Conservation (phyloP, 805 yeast species). For the Candida railenensis region DNA sequence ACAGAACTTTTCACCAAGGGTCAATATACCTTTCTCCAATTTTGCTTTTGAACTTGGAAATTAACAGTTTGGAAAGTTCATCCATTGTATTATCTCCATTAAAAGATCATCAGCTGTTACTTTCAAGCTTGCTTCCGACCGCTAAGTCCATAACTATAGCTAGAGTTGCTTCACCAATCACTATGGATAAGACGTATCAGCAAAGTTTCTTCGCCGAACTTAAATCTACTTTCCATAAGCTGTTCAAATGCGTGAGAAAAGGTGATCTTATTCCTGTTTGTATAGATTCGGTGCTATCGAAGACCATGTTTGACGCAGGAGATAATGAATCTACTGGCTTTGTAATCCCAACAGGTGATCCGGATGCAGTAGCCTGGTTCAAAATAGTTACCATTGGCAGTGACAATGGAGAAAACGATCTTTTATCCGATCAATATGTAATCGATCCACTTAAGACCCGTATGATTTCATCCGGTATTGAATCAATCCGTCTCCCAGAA, state of each 20-base stretch:
- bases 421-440: constrained; percentile 39
- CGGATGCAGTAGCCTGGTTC: constrained; percentile 86
- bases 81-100: neutral
- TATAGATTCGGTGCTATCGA: constrained; percentile 67
- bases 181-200: constrained; percentile 65
- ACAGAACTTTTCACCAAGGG: constrained; percentile 32
- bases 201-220: constrained; percentile 59
- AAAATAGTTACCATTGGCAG: constrained; percentile 54
- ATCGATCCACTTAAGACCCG: constrained; percentile 70
- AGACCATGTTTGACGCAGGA: constrained; percentile 45
- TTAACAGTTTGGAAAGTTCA: constrained; percentile 20
- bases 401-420: constrained; percentile 3
- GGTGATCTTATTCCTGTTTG: constrained; percentile 77
- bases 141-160: constrained; percentile 68
- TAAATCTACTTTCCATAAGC: constrained; percentile 58
- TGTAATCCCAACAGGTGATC: constrained; percentile 56
- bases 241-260: constrained; percentile 55
- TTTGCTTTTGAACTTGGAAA: constrained; percentile 47
- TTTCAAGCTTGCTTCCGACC: constrained; percentile 36
- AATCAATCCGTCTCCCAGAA: constrained; percentile 35
- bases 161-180: constrained; percentile 65
- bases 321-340: constrained; percentile 15
- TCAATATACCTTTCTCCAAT: constrained; percentile 63
- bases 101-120: neutral
- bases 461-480: constrained; percentile 67